Percentiles rank a stretch among this genome's conserved stretches.
Conservation (phyloP, 371 early-diverging fungal species). For the Syncephalastrum sp. region DNA sequence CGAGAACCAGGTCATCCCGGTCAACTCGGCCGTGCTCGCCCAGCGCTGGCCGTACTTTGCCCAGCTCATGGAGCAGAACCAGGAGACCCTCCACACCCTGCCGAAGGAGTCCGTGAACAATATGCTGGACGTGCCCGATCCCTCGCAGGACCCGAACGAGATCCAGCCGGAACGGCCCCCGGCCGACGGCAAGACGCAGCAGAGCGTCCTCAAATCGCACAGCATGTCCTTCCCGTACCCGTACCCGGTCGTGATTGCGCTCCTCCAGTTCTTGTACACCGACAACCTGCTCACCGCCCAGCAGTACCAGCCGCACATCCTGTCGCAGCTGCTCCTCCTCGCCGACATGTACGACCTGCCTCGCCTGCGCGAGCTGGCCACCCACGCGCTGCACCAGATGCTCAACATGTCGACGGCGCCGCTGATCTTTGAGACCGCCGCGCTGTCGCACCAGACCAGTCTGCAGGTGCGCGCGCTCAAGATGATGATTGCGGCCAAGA, state of each 20-base stretch:
- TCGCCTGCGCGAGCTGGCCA: constrained; percentile 49
- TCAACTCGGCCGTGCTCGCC: constrained; percentile 62
- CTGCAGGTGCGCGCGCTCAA: constrained; percentile 54
- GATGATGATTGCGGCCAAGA: constrained; percentile 46
- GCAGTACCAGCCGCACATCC: constrained; percentile 49
- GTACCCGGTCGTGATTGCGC: constrained; percentile 55
- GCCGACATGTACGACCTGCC: constrained; percentile 58
- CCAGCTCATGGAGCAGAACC: constrained; percentile 35
- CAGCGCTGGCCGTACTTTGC: constrained; percentile 68
- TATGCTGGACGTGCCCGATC: not conserved
- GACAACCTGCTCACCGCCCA: constrained; percentile 59
- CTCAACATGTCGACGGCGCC: constrained; percentile 60
- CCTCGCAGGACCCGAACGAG: not conserved
- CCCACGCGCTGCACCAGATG: constrained; percentile 53
- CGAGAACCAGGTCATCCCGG: constrained; percentile 56
- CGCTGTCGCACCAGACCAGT: constrained; percentile 48
- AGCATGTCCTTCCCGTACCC: constrained; percentile 51
- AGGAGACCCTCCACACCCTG: constrained; percentile 9
- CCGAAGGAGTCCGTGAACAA: not conserved
- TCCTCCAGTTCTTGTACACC: constrained; percentile 67
- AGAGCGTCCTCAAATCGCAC: constrained; percentile 15
- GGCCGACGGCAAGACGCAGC: constrained; percentile 5
- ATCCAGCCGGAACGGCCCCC: constrained; percentile 4
- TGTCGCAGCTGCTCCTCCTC: constrained; percentile 56
- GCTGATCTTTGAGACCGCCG: constrained; percentile 55